Evolutionary conservation across 1,139 yeast species (phyloP).

Genomic region (Suhomyces choctaworum): DNA sequence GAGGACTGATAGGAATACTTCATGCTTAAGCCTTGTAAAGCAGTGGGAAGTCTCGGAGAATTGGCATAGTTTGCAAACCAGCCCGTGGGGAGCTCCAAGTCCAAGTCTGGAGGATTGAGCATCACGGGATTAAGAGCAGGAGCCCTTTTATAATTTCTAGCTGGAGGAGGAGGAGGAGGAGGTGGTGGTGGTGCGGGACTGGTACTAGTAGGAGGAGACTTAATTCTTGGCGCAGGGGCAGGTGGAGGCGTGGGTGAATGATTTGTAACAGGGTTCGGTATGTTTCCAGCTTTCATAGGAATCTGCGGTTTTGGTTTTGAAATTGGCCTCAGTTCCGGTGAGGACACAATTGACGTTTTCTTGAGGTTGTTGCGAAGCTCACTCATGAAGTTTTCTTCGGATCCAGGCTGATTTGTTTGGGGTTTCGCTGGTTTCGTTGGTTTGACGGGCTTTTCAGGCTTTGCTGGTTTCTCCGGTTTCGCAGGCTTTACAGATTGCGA

Average conservation of each 20-base stretch:
- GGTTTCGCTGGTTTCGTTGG: not conserved
- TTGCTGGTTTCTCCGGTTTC: constrained; percentile 7
- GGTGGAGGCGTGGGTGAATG: constrained; percentile 4
- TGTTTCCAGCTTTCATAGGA: not conserved
- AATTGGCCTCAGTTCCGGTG: constrained; percentile 16
- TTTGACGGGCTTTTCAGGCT: constrained; percentile 4
- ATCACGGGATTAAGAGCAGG: constrained; percentile 19
- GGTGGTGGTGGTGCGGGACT: constrained; percentile 34
- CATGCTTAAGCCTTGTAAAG: constrained; percentile 38
- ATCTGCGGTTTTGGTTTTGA: constrained; percentile 16
- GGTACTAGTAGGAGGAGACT: constrained; percentile 8
- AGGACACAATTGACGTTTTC: constrained; percentile 8
- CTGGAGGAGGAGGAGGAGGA: constrained; percentile 42
- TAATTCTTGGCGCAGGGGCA: constrained; percentile 10
- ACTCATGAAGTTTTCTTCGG: constrained; percentile 11
- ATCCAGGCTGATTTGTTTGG: not conserved
- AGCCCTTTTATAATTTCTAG: constrained; percentile 32
- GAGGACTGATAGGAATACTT: constrained; percentile 26
- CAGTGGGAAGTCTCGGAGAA: constrained; percentile 32
- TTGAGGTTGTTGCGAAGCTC: constrained; percentile 15
- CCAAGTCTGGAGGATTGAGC: constrained; percentile 32
- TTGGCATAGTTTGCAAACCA: constrained; percentile 43
- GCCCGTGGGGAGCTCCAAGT: constrained; percentile 43
- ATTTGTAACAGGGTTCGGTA: no score
- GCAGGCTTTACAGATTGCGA: constrained; percentile 18